Percentiles rank a stretch among this genome's conserved stretches.
phyloP scores from a whole-genome alignment of 2,329 filamentous ascomycete genomes.

The Lizonia empirigonia region DNA sequence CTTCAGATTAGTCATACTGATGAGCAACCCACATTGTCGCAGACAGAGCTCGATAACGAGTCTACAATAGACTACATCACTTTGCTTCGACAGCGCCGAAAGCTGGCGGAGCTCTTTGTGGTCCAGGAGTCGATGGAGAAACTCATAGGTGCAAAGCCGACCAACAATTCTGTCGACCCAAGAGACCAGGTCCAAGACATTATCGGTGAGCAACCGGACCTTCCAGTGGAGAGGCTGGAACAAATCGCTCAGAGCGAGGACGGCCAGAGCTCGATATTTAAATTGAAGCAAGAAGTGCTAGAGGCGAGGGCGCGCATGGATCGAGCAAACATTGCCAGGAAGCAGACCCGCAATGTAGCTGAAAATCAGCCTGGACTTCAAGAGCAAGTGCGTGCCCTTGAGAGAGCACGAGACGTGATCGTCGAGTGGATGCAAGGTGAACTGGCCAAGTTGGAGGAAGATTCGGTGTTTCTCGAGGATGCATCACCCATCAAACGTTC shows the following conservation, averaged over 20 bases:
- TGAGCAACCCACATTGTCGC: constrained; percentile 37
- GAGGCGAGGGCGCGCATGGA: constrained; percentile 44
- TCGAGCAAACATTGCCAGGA: constrained; percentile 30
- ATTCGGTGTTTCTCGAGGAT: constrained; percentile 43
- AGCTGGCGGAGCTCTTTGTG: constrained; percentile 54
- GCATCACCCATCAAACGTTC: constrained; percentile 40
- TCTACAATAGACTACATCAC: constrained; percentile 47
- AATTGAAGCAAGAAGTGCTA: constrained; percentile 49
- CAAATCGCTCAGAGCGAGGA: constrained; percentile 26
- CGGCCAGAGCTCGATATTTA: constrained; percentile 38
- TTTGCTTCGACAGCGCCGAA: constrained; percentile 54
- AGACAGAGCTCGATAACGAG: constrained; percentile 40
- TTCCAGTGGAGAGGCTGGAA: constrained; percentile 43
- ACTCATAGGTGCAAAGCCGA: constrained; percentile 45
- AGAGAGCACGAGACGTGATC: constrained; percentile 55
- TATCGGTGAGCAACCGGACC: constrained; percentile 46
- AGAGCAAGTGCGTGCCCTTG: constrained; percentile 49
- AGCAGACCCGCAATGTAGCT: constrained; percentile 18
- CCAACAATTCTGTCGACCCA: constrained; percentile 32
- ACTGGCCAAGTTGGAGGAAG: constrained; percentile 50
- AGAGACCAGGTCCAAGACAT: constrained; percentile 33
- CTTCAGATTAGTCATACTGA: constrained; percentile 31
- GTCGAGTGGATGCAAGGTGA: constrained; percentile 59
- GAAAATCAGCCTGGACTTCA: constrained; percentile 20
- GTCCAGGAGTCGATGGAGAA: constrained; percentile 54